A percentile compares a stretch with the other conserved stretches of the same genome.
phyloP scores from a whole-genome alignment of 805 yeast species.

The Nakazawaea laoshanensis region DNA sequence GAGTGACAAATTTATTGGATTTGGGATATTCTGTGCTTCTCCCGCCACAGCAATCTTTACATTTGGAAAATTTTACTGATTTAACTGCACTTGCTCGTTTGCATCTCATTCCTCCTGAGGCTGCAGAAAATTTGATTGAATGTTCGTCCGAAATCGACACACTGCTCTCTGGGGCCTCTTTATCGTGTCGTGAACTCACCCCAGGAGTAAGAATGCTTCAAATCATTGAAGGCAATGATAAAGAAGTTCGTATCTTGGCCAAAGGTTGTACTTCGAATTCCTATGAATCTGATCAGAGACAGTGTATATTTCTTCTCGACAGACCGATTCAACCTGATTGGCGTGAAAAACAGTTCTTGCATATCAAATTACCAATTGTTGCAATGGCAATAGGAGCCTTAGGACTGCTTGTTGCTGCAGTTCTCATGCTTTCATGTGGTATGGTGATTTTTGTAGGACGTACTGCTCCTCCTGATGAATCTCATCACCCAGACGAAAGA shows the following conservation, averaged over 20 bases:
- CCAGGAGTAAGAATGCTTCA: constrained; percentile 28
- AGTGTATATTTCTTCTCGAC: constrained; percentile 60
- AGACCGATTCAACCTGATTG: constrained; percentile 59
- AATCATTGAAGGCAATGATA: constrained; percentile 39
- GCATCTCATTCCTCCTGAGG: constrained; percentile 60
- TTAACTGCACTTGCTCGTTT: constrained; percentile 50
- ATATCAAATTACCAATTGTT: constrained; percentile 55
- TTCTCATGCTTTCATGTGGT: constrained; percentile 25
- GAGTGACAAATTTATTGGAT: constrained; percentile 27
- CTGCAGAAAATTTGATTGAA: constrained; percentile 33
- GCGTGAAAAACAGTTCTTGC: constrained; percentile 37
- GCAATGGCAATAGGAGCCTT: constrained; percentile 63
- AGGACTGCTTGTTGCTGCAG: constrained; percentile 42
- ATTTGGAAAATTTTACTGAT: constrained; percentile 29
- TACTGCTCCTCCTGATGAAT: constrained; percentile 8
- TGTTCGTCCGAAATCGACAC: constrained; percentile 44
- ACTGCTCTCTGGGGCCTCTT: constrained; percentile 31
- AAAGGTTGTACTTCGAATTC: constrained; percentile 48
- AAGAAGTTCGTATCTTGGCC: constrained; percentile 48
- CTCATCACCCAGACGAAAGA: neutral
- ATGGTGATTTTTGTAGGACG: constrained; percentile 24
- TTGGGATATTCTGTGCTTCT: constrained; percentile 55
- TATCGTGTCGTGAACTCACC: constrained; percentile 34
- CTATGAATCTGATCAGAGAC: constrained; percentile 19
- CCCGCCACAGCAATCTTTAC: constrained; percentile 56